Evolutionary conservation across 2,329 filamentous ascomycete genomes (phyloP).

Genomic region (Neurospora sp.): DNA sequence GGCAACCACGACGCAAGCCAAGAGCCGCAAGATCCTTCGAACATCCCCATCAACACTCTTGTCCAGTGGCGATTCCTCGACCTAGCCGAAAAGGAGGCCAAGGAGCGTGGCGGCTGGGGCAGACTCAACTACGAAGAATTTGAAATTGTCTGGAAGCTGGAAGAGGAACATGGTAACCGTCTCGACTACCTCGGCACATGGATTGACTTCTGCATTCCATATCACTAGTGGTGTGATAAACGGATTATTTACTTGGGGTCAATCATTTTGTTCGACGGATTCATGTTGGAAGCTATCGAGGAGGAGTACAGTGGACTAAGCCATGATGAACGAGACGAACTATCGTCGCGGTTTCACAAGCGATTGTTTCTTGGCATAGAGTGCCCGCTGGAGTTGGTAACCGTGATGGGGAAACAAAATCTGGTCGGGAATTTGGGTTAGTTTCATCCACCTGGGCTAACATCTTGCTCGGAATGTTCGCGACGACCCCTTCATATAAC

Average conservation of each 20-base stretch:
- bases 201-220: conserved; percentile 74
- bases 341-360: background rate
- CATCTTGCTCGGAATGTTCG: background rate
- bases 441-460: background rate
- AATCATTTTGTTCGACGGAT: background rate
- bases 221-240: conserved; percentile 14
- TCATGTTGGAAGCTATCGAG: background rate
- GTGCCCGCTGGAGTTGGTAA: background rate
- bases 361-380: background rate
- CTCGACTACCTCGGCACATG: conserved; percentile 80
- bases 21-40: background rate
- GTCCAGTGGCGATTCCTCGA: conserved; percentile 47
- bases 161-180: conserved; percentile 51
- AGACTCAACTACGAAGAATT: conserved; percentile 74
- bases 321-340: background rate
- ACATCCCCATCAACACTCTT: conserved; percentile 27
- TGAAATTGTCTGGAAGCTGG: conserved; percentile 60
- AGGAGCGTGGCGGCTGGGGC: conserved; percentile 67
- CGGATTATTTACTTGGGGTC: background rate
- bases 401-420: background rate
- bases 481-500: background rate
- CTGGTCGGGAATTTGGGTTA: background rate
- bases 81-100: conserved; percentile 57
- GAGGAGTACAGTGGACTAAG: background rate
- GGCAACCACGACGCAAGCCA: background rate